Evolutionary conservation across 257 asterid genomes (phyloP).

Genomic region (Cynanchum wilfordii): DNA sequence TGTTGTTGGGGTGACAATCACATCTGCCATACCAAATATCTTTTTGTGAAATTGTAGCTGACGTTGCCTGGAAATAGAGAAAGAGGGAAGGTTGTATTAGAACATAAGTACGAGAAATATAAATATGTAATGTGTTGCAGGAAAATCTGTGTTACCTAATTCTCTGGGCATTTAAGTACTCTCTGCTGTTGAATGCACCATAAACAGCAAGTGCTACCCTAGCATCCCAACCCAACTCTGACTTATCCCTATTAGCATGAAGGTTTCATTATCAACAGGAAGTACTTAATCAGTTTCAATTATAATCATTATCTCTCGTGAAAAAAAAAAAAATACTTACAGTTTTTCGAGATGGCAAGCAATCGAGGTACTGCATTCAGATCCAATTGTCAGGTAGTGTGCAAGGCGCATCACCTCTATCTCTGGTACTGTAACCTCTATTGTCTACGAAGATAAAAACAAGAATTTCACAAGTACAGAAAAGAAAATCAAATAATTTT

Average conservation of each 20-base stretch:
- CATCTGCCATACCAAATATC: constrained; percentile 68
- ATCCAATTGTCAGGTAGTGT: constrained; percentile 75
- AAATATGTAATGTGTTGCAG: too few relatives aligned
- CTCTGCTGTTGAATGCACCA: constrained; percentile 68
- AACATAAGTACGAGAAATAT: too few relatives aligned
- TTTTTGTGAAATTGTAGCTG: constrained; percentile 58
- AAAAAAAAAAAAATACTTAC: constrained; percentile 29
- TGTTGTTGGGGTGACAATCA: constrained; percentile 87
- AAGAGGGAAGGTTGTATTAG: not conserved
- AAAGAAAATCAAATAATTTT: not conserved
- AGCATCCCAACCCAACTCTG: constrained; percentile 83
- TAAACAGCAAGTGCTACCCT: constrained; percentile 72
- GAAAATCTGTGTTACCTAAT: constrained; percentile 37
- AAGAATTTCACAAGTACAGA: not conserved
- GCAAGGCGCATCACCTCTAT: constrained; percentile 88
- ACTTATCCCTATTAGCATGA: constrained; percentile 38
- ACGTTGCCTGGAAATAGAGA: constrained; percentile 39
- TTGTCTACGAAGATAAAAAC: constrained; percentile 35
- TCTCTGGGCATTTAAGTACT: constrained; percentile 80
- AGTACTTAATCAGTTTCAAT: not conserved
- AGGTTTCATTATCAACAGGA: not conserved
- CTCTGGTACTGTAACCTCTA: constrained; percentile 78
- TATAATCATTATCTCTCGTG: not conserved
- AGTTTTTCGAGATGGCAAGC: constrained; percentile 40
- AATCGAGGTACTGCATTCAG: constrained; percentile 63